Evolutionary conservation across 495 filamentous ascomycete genomes (phyloP).

Genomic region (Aspergillus conjunctus): DNA sequence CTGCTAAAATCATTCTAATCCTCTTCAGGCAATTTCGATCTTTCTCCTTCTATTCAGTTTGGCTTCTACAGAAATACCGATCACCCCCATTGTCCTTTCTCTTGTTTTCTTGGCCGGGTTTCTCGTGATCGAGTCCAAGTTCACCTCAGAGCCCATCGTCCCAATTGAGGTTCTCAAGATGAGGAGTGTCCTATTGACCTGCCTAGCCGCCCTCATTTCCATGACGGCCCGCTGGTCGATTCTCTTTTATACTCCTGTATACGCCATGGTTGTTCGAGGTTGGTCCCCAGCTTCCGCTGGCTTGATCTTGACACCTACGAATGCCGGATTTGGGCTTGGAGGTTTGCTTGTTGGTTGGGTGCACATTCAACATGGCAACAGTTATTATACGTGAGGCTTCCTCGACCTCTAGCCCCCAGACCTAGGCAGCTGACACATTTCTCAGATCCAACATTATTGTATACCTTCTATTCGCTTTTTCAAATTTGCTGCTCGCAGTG

Average conservation of each 20-base stretch:
- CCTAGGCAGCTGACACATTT: neutral
- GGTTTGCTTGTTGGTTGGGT: conserved; percentile 68
- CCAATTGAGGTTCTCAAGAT: conserved; percentile 64
- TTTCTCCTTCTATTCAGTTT: conserved; percentile 68
- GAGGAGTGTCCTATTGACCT: conserved; percentile 66
- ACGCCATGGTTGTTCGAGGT: conserved; percentile 68
- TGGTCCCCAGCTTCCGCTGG: conserved; percentile 68
- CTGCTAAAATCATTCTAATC: conserved; percentile 23
- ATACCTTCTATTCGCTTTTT: conserved; percentile 55
- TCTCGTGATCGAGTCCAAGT: conserved; percentile 58
- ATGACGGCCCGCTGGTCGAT: conserved; percentile 78
- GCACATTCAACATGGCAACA: conserved; percentile 67
- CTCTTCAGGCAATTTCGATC: conserved; percentile 50
- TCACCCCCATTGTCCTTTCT: conserved; percentile 60
- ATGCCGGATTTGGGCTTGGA: conserved; percentile 70
- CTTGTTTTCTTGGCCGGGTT: conserved; percentile 56
- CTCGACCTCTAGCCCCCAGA: neutral
- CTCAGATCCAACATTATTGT: conserved; percentile 54
- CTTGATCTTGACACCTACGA: conserved; percentile 73
- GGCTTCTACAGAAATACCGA: conserved; percentile 56
- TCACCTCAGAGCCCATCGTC: conserved; percentile 67
- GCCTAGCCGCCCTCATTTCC: conserved; percentile 65
- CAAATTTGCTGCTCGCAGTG: conserved; percentile 51
- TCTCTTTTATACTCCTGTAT: conserved; percentile 77
- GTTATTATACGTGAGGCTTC: conserved; percentile 58